Base-by-base conservation (phyloP, 108 stramenopile genomes). In the Cyclotella choctawhatcheeana region DNA sequence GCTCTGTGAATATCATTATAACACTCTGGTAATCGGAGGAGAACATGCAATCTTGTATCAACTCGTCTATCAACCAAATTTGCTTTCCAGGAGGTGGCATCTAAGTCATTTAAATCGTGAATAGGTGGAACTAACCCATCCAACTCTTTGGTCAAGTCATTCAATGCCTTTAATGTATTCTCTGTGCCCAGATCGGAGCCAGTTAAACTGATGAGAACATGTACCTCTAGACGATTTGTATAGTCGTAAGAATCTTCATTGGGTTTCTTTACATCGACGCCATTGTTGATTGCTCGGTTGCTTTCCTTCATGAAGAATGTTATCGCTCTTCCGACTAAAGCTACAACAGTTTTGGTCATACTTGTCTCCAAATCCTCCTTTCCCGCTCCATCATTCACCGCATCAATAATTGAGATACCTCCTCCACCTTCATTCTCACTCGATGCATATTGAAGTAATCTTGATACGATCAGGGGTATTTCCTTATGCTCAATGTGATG, bases 401-500 rank as follows among this genome's bases (percentile, higher is more conserved):
- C 69, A 71, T 77, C 77, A 43, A 77, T 77, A 69, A 77, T 58
- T 7, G 77, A 69, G 37, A 77, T 71, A 0, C 77, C 77, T 8
- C 77, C 77, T 26, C 77, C 77, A 35, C 77, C 77, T 56, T 71
- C 69, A 59, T 51, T 77, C 22, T 77, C 77, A 21, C 68, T 50
- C 33, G 52, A 56, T 47, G 77, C 69, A 77, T 77, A 77, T 35
- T 77, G 63, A 8, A 77, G 55, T 22, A 77, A 52, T 31, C 62
- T 77, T 35, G 68, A 55, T 33, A 77, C 69, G 32, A 77, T 77
- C 0, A 44, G 25, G 10, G 77, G 77, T 43, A 77, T 71, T 58
- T 71, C 52, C 45, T 77, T 77, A 37, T 77, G 77, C 31, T 77
- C 63, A 13, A 77, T 62, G 35, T 69, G 69, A 33, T 34, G 64